A percentile compares a stretch with the other conserved stretches of the same genome.
phyloP scores from a whole-genome alignment of 2,329 filamentous ascomycete genomes.

The Phyllosticta citribraziliensis region DNA sequence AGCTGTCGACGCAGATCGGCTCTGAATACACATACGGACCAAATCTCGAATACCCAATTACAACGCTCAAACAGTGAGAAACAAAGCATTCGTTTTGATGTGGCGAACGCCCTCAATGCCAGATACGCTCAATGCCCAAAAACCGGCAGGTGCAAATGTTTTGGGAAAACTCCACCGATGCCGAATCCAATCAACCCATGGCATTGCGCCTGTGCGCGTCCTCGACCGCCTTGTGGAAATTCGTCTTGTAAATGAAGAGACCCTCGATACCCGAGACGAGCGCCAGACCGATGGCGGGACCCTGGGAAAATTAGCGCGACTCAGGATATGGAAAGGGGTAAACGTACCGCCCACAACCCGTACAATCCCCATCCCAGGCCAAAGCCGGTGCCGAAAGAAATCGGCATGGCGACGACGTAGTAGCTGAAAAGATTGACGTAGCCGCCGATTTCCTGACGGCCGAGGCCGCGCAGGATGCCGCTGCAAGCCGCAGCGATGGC shows the following conservation, averaged over 20 bases:
- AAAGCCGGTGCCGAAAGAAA: constrained; percentile 71
- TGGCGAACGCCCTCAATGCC: too few species aligned
- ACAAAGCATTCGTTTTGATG: too few species aligned
- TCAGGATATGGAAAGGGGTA: background rate
- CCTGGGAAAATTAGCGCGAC: constrained; percentile 15
- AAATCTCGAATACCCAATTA: too few species aligned
- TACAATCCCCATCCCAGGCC: constrained; percentile 64
- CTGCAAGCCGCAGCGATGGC: constrained; percentile 69
- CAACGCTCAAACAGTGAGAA: too few species aligned
- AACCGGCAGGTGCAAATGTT: too few species aligned
- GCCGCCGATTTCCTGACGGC: constrained; percentile 79
- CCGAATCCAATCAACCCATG: constrained; percentile 19
- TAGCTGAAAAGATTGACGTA: constrained; percentile 82
- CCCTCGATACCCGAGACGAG: constrained; percentile 49
- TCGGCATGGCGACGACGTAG: constrained; percentile 75
- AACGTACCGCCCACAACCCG: constrained; percentile 59
- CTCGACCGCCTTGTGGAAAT: constrained; percentile 51
- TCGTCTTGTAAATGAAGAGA: constrained; percentile 44
- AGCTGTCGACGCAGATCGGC: too few species aligned
- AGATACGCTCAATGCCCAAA: too few species aligned
- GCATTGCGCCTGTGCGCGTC: constrained; percentile 50
- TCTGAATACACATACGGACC: too few species aligned
- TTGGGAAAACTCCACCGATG: too few species aligned
- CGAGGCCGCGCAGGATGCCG: constrained; percentile 76
- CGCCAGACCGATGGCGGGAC: constrained; percentile 52